Evolutionary conservation across 2,329 filamentous ascomycete genomes (phyloP).

Genomic region (Magnaporthiopsis incrustans): DNA sequence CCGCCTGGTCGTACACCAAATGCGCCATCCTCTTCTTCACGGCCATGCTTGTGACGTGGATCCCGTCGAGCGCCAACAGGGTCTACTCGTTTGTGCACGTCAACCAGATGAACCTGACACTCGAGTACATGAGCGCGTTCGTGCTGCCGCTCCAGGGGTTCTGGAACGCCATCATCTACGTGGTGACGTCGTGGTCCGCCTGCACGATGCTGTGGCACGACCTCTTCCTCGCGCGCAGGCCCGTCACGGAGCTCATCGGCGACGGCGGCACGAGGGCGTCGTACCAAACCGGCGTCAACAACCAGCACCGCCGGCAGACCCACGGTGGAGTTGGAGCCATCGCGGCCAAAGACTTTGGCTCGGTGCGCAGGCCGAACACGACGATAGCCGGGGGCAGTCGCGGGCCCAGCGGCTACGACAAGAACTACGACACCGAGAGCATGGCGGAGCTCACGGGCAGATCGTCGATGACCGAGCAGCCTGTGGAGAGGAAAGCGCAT

Average conservation of each 20-base stretch:
- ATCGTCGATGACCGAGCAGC: slow-evolving; percentile 24
- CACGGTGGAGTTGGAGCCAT: neutral
- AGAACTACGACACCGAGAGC: slow-evolving; percentile 40
- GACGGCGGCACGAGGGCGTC: slow-evolving; percentile 9
- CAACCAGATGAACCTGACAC: slow-evolving; percentile 40
- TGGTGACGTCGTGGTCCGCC: slow-evolving; percentile 58
- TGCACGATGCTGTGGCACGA: slow-evolving; percentile 42
- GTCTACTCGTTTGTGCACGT: slow-evolving; percentile 60
- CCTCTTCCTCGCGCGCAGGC: slow-evolving; percentile 16
- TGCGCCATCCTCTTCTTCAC: slow-evolving; percentile 65
- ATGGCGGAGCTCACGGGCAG: slow-evolving; percentile 39
- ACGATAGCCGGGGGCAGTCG: slow-evolving; percentile 11
- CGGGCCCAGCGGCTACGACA: slow-evolving; percentile 16
- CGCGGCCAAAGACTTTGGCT: neutral
- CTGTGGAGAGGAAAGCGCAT: neutral
- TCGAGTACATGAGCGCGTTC: slow-evolving; percentile 64
- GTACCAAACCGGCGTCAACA: neutral
- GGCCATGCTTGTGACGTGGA: slow-evolving; percentile 65
- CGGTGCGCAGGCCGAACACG: neutral
- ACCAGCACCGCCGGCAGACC: slow-evolving; percentile 1
- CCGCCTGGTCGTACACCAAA: slow-evolving; percentile 62
- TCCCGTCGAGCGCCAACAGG: slow-evolving; percentile 70
- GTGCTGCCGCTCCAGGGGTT: slow-evolving; percentile 77
- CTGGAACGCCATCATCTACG: slow-evolving; percentile 77
- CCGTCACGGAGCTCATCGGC: slow-evolving; percentile 26